These are phyloP conservation scores for Artemisia argyi DNA, from an alignment of 129 eudicot genomes.

Conservation along the genomic window DNA sequence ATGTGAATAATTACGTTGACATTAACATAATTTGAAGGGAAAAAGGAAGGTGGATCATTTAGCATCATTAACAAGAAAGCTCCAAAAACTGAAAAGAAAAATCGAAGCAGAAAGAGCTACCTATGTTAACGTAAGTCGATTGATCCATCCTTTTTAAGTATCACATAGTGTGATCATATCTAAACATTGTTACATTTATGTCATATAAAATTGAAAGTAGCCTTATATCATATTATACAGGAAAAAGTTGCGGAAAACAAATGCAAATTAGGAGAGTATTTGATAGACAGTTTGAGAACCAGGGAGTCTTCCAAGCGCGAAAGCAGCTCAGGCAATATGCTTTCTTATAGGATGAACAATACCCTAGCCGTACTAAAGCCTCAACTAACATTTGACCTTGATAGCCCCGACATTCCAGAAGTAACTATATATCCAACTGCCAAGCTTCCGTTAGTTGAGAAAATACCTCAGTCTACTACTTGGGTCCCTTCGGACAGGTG, in stretches of 20 bases:
- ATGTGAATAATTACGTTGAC: slow-evolving; percentile 1
- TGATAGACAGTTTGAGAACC: slow-evolving; percentile 20
- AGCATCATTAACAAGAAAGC: slow-evolving; percentile 33
- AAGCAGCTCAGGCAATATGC: slow-evolving; percentile 34
- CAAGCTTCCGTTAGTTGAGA: slow-evolving; percentile 58
- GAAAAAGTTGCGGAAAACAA: slow-evolving; percentile 47
- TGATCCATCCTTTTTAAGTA: slow-evolving; percentile 3
- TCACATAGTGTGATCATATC: too few relatives aligned
- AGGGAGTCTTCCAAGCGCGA: background rate
- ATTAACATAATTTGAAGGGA: slow-evolving; percentile 18
- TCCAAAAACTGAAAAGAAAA: slow-evolving; percentile 44
- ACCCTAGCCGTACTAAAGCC: too few relatives aligned
- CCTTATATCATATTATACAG: slow-evolving; percentile 34
- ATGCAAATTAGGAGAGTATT: slow-evolving; percentile 33
- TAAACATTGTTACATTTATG: too few relatives aligned
- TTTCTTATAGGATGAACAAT: slow-evolving; percentile 44
- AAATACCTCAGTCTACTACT: slow-evolving; percentile 66
- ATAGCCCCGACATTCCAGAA: too few relatives aligned
- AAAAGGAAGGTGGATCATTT: slow-evolving; percentile 34
- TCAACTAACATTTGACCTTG: too few relatives aligned
- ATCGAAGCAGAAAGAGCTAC: slow-evolving; percentile 54
- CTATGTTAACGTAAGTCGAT: slow-evolving; percentile 43
- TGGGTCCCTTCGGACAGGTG: slow-evolving; percentile 61
- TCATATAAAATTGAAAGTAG: slow-evolving; percentile 11
- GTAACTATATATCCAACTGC: too few relatives aligned